Conservation (phyloP, 2,329 filamentous ascomycete genomes). For the Fusarium brevicatenulatum region DNA sequence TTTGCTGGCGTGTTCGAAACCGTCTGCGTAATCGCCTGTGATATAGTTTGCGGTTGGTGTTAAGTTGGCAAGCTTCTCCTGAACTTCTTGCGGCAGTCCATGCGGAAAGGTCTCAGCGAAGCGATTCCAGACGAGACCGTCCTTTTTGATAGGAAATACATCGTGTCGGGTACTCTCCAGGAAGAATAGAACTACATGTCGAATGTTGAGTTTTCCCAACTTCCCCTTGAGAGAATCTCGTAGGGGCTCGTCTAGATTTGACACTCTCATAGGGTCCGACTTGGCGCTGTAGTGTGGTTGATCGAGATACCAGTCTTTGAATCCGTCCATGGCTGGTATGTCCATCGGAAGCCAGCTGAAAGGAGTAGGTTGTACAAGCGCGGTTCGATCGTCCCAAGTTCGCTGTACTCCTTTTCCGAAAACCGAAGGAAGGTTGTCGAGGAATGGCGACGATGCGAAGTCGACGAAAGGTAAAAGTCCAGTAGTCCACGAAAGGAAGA, state of each 20-base stretch:
- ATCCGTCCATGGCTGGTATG: conserved; percentile 13
- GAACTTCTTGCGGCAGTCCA: conserved; percentile 46
- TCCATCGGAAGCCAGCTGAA: conserved; percentile 43
- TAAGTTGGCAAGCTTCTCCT: conserved; percentile 40
- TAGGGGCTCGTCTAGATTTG: conserved; percentile 49
- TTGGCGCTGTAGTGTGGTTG: conserved; percentile 49
- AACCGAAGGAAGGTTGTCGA: conserved; percentile 38
- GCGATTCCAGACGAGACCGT: conserved; percentile 50
- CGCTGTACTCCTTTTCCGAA: conserved; percentile 32
- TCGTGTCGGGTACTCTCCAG: conserved; percentile 57
- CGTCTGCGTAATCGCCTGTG: conserved; percentile 50
- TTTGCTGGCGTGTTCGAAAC: conserved; percentile 39
- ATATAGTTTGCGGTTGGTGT: conserved; percentile 48
- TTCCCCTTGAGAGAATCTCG: conserved; percentile 38
- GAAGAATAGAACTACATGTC: conserved; percentile 56
- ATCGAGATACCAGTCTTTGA: conserved; percentile 44
- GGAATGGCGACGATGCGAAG: conserved; percentile 42
- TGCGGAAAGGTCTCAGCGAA: conserved; percentile 45
- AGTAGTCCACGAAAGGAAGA: conserved; percentile 50
- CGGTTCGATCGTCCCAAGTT: conserved; percentile 44
- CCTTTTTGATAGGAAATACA: conserved; percentile 55
- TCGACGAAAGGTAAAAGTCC: conserved; percentile 49
- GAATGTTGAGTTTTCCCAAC: conserved; percentile 48
- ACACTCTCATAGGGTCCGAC: conserved; percentile 52
- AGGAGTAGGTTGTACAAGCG: conserved; percentile 35